Evolutionary conservation across 768 basidiomycete species (phyloP).

Genomic region (Peribolospora baueri): DNA sequence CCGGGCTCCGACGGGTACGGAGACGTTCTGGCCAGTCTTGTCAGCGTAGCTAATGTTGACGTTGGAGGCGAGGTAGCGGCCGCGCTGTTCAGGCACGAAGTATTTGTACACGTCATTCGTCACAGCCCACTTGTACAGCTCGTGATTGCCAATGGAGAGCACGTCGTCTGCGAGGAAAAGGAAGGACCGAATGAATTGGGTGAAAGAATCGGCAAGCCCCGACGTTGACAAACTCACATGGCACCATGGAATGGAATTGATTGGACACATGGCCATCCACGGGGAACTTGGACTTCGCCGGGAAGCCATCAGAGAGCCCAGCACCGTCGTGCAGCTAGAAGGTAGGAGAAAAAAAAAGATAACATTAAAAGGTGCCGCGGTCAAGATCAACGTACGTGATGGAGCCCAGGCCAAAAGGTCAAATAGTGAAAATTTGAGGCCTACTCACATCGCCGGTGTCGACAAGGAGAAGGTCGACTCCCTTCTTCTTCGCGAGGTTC

Average conservation of each 20-base stretch:
- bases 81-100: constrained; percentile 40
- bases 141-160: constrained; percentile 70
- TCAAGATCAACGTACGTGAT: neutral
- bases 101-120: constrained; percentile 29
- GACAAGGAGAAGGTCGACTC: constrained; percentile 60
- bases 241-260: constrained; percentile 29
- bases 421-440: neutral
- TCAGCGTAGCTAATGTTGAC: constrained; percentile 50
- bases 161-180: constrained; percentile 39
- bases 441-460: constrained; percentile 25
- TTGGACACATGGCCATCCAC: constrained; percentile 11
- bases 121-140: constrained; percentile 31
- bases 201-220: too few relatives aligned
- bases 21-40: constrained; percentile 19
- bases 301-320: too few relatives aligned
- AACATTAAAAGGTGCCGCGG: too few relatives aligned
- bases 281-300: too few relatives aligned
- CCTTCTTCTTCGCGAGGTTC: constrained; percentile 39
- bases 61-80: constrained; percentile 60
- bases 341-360: too few relatives aligned
- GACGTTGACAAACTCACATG: neutral
- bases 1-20: constrained; percentile 26
- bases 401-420: neutral
- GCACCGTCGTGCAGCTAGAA: too few relatives aligned
- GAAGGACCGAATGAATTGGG: constrained; percentile 3